Evolutionary conservation across 371 early-diverging fungal genomes (phyloP).

Genomic region (Racocetra persica): DNA sequence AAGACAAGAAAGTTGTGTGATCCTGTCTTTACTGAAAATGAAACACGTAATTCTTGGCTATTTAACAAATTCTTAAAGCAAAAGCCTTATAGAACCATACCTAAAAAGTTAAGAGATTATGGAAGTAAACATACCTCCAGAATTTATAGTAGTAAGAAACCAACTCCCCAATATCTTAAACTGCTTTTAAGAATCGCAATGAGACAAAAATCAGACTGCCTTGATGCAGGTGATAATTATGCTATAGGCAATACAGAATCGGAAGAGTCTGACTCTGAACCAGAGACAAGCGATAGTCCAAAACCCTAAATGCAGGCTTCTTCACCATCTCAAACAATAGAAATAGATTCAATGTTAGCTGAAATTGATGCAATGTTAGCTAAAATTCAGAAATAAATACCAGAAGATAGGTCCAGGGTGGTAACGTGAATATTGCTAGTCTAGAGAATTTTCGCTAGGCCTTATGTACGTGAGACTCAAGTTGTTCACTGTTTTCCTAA

Average conservation of each 20-base stretch:
- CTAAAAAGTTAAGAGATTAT: not conserved
- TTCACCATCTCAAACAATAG: too few relatives aligned
- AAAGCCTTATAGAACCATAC: not conserved
- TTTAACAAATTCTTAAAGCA: constrained; percentile 29
- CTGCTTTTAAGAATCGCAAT: not conserved
- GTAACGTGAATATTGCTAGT: too few relatives aligned
- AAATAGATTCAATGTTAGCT: too few relatives aligned
- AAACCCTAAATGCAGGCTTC: too few relatives aligned
- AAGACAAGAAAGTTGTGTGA: constrained; percentile 7
- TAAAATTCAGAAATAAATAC: too few relatives aligned
- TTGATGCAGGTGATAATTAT: not conserved
- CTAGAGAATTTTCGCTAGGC: too few relatives aligned
- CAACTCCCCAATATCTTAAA: not conserved
- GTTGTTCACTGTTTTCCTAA: not conserved
- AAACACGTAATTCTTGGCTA: constrained; percentile 11
- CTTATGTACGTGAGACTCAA: not conserved
- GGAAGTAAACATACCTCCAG: constrained; percentile 34
- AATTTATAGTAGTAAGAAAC: constrained; percentile 27
- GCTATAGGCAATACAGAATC: not conserved
- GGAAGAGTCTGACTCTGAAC: not conserved
- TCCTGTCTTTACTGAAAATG: constrained; percentile 24
- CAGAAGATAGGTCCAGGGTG: too few relatives aligned
- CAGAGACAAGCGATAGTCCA: not conserved
- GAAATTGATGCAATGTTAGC: too few relatives aligned
- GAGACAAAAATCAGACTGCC: not conserved